Evolutionary conservation across 2,329 filamentous ascomycete genomes (phyloP), one percentile per base, ranked within the genome.

Genomic region (Aspergillus novoparasiticus): DNA sequence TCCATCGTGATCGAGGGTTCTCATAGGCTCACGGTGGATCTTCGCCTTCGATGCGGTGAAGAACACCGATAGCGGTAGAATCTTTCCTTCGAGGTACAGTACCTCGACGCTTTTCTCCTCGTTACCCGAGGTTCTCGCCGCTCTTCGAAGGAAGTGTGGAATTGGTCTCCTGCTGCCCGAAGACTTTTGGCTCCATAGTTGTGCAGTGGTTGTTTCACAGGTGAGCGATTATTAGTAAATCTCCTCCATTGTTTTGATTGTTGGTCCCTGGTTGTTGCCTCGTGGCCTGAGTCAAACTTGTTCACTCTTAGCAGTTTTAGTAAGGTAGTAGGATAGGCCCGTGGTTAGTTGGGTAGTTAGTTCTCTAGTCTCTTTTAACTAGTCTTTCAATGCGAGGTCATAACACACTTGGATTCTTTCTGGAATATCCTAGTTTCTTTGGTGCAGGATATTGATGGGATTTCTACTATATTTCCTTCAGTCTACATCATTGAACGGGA

Each of bases 21-120:
- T 60, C 58, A 69, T 71, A 66, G 67, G 67, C 64, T 67, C 65
- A 59, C 43, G 58, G 50, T 50, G 60, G 48, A 30, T 58, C 28
- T 53, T 67, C 58, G 67, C 73, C 72, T 66, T 69, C 66, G 73
- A 70, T 74, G 71, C 70, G 71, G 73, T 73, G 71, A 70, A 69
- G 69, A 69, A 71, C 51, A 64, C 36, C 62, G 57, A 39, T 45
- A 48, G 56, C 30, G 50, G 51, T 19, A 48, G 23, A 55, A 39
- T 43, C 32, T 54, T 19, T 61, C 46, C 23, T n/a, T 41, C 21
- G 28, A 51, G 30, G 9, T 14, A n/a, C 19, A 51, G 9, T 14
- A n/a, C 19, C 30, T 36, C 51, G 14, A 23, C 30, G 9, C 11
- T 39, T 28, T 56, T 55, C 28, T 43, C n/a, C 57, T 50, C 28